Evolutionary conservation across 2,329 filamentous ascomycete genomes (phyloP), one percentile per base, ranked within the genome.

Genomic region (Blumeria hordei): DNA sequence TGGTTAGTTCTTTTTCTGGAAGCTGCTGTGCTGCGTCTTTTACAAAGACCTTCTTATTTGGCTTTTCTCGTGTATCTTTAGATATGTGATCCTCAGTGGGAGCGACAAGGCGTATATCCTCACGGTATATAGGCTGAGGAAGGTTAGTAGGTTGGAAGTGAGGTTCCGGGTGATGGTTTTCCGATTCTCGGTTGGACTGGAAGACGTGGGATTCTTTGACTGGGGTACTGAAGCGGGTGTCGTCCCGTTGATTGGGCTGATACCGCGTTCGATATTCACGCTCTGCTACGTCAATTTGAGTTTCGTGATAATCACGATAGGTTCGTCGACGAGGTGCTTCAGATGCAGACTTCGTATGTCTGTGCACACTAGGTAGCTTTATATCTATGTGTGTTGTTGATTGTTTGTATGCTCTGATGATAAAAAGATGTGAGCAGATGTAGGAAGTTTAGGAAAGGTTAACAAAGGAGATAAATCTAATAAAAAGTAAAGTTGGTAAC

Each of bases 211-310:
- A 59, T 61, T 63, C 60, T 57, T 58, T 64, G 21, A 28, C 21
- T 28, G 21, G 21, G 21, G 21, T 61, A 60, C 49, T 56, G 54
- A 61, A 58, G 56, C 57, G 56, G 53, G 54, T 33, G 43, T 58
- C 55, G 49, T 60, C 54, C 43, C 57, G 65, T 65, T 68, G 64
- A 59, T 65, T 68, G 61, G 74, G 72, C 62, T 77, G 75, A 69
- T 73, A 71, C 61, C 75, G 76, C 66, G 77, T 70, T 65, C 78
- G 78, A 68, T 81, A 81, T 69, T 80, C 73, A 69, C 75, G 76
- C 70, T 83, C 79, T 65, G 76, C 76, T 61, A 75, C 67, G 70
- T 83, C 79, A 67, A 82, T 73, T 54, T 64, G 59, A 18, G 64
- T 59, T 41, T 61, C 61, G 60, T 62, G 56, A 35, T 58, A 58